Evolutionary conservation across 2,329 filamentous ascomycete species (phyloP), one percentile per base, ranked within the genome.

Genomic region (Ceratocystiopsis brevicomis): DNA sequence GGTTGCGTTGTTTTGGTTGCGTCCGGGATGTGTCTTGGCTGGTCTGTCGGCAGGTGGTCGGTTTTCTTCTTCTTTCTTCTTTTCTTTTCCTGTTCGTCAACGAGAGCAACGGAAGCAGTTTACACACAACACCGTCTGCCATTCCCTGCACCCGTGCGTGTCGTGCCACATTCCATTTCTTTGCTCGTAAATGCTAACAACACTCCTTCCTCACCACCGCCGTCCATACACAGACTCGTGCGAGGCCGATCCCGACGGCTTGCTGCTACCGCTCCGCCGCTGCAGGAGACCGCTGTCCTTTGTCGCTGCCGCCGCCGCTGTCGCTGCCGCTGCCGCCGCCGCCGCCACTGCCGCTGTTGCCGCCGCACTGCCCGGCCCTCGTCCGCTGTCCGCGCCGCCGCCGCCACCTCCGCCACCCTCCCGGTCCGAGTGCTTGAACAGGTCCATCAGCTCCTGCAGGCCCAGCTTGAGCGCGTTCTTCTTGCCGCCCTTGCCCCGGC

Each of bases 391-490:
- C n/a, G n/a, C n/a, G 18, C 44, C 13, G 15, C 45, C 21, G 21
- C 21, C 21, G 21, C 21, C 21, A 8, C 21, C 21, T 4, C 4
- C 21, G 1, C 21, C 41, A 9, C 17, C 32, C 30, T 18, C 49
- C 34, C 47, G 39, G 35, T 50, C 48, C 53, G 84, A 78, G 30
- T 77, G 76, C 49, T 75, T 76, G 65, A 98, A 98, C 45, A 98
- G 69, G 41, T 83, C 78, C 59, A 98, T 70, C 59, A 98, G 92
- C 61, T 98, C 90, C 56, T 86, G 79, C 73, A 96, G 78, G 40
- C 80, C 84, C 41, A 98, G 68, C 64, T 95, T 95, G 57, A 82
- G 75, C 15, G 77, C 51, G 11, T 50, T 47, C 52, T 59, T 59
- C 56, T 74, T 73, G 49, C 69, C 42, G 36, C 37, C 18, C 25